A percentile compares a stretch with the other conserved stretches of the same genome.
Conservation (phyloP, 1,139 yeast species). For the Protomyces inundatus region DNA sequence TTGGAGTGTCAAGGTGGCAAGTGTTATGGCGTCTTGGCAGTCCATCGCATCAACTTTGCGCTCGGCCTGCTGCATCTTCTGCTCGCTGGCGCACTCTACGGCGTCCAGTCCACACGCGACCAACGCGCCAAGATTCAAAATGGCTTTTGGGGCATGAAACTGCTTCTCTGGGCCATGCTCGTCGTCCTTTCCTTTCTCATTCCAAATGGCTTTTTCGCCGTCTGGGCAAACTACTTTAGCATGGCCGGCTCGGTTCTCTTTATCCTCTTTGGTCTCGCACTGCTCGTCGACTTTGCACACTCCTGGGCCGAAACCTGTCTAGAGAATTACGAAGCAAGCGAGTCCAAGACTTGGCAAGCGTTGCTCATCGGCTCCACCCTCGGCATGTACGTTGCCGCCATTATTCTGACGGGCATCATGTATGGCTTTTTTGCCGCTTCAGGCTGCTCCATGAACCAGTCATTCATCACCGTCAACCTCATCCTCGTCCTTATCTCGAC, state of each 20-base stretch:
- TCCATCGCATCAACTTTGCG: constrained; percentile 84
- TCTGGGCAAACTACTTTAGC: constrained; percentile 89
- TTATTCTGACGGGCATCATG: constrained; percentile 71
- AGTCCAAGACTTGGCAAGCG: constrained; percentile 70
- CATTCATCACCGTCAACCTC: constrained; percentile 75
- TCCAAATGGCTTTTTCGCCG: constrained; percentile 79
- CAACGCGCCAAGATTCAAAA: constrained; percentile 82
- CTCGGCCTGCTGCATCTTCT: constrained; percentile 72
- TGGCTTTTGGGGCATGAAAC: constrained; percentile 82
- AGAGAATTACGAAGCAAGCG: constrained; percentile 81
- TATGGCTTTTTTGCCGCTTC: constrained; percentile 68
- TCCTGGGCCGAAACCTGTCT: constrained; percentile 98
- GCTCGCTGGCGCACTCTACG: constrained; percentile 61
- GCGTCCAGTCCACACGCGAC: constrained; percentile 71
- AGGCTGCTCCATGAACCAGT: constrained; percentile 88
- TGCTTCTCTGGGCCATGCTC: constrained; percentile 56
- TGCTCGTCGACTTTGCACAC: constrained; percentile 94
- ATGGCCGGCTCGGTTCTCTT: constrained; percentile 78
- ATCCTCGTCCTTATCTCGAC: constrained; percentile 61
- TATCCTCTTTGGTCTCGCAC: constrained; percentile 79
- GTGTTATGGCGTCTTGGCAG: constrained; percentile 84
- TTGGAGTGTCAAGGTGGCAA: constrained; percentile 77
- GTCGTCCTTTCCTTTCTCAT: constrained; percentile 63
- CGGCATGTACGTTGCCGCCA: constrained; percentile 69
- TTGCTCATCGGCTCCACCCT: constrained; percentile 81